Base-by-base conservation (phyloP, 2,329 filamentous ascomycete species). In the Elsinoe batatas region DNA sequence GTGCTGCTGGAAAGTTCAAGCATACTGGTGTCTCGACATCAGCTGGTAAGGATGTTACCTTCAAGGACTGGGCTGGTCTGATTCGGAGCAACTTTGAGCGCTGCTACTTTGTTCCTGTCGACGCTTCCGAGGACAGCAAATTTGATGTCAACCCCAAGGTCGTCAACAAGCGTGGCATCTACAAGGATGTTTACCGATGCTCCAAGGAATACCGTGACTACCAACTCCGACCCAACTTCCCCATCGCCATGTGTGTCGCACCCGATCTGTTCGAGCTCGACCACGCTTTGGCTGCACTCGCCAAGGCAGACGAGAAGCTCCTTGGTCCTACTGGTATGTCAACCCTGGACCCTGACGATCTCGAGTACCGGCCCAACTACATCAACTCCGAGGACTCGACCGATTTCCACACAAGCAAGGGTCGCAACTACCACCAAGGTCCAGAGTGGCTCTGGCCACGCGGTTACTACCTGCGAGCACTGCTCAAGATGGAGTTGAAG, bases 391-490 rank as follows among this genome's bases (percentile, higher is more conserved):
- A 97, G 65, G 93, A 98, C 71, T 91, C 85, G 58, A 82, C 81
- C 11, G 88, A 97, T 69, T 97, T 96, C 66, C 81, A 88, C 10
- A 97, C 91, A 0, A 83, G 87, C 63, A 97, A 97, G 72, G 93
- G 93, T 50, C 80, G 93, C 56, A 98, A 97, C 72, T 98, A 98
- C 72, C 93, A 98, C 70, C 91, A 97, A 70, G 93, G 93, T 3
- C 94, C 93, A 0, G 93, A 98, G 70, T 98, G 93, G 93, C 74
- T 96, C 20, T 98, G 93, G 93, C 94, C 91, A 0, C 91, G 89
- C 1, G 93, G 93, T 3, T 98, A 90, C 76, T 98, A 95, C 77
- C 77, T 96, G 18, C 84, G 94, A 49, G 93, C 93, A 1, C 75
- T 98, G 61, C 79, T 98, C 60, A 87, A 90, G 69, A 97, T 97